phyloP scores from a whole-genome alignment of 768 basidiomycete genomes.

The Leccinum subgranulosum region DNA sequence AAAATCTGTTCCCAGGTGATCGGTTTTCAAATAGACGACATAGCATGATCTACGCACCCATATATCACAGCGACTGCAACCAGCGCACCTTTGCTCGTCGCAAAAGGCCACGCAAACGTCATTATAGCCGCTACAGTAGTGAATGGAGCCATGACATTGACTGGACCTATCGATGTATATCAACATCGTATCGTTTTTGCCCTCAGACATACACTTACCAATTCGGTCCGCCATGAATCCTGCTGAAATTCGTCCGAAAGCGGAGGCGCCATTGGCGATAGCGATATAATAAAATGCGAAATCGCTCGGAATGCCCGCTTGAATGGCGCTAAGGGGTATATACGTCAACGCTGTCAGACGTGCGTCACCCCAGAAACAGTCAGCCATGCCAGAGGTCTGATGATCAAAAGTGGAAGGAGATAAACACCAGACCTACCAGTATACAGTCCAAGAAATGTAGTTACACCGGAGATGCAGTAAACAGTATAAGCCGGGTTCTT shows the following conservation, averaged over 20 bases:
- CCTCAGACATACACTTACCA: slow-evolving; percentile 33
- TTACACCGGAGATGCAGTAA: slow-evolving; percentile 55
- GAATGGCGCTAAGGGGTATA: slow-evolving; percentile 54
- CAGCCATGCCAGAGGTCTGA: not conserved
- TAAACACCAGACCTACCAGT: slow-evolving; percentile 41
- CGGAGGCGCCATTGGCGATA: slow-evolving; percentile 64
- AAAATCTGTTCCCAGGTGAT: slow-evolving; percentile 38
- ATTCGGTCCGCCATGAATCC: slow-evolving; percentile 54
- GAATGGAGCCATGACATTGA: slow-evolving; percentile 69
- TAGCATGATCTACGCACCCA: slow-evolving; percentile 42
- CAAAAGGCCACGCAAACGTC: slow-evolving; percentile 74
- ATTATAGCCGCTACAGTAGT: slow-evolving; percentile 52
- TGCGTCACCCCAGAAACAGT: not conserved
- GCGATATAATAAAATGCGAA: slow-evolving; percentile 65
- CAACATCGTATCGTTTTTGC: not conserved
- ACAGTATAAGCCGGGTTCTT: slow-evolving; percentile 44
- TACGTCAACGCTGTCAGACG: slow-evolving; percentile 56
- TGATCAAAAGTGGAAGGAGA: not conserved
- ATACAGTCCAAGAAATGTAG: slow-evolving; percentile 69
- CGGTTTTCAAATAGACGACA: not conserved
- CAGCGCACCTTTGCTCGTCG: slow-evolving; percentile 39
- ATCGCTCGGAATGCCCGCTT: slow-evolving; percentile 44
- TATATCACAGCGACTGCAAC: slow-evolving; percentile 59
- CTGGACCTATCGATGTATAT: slow-evolving; percentile 41
- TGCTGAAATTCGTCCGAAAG: slow-evolving; percentile 55